These are phyloP conservation scores for Smallanthus sonchifolius DNA, from an alignment of 129 eudicot species.

Conservation along the genomic window DNA sequence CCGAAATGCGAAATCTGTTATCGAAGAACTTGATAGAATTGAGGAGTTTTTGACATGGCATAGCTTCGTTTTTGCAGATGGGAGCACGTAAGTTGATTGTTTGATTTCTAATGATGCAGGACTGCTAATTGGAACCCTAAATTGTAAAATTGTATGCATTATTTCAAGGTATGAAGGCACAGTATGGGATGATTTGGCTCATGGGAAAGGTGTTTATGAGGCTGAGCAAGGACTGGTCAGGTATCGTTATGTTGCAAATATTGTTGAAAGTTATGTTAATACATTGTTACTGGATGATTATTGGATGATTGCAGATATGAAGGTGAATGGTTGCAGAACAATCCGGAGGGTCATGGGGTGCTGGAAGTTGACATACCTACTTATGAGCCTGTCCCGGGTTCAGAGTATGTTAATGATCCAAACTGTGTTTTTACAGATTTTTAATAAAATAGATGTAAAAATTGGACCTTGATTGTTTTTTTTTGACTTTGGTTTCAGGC, in stretches of 20 bases:
- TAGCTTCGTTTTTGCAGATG: constrained; percentile 80
- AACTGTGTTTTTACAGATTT: constrained; percentile 7
- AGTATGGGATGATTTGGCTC: constrained; percentile 92
- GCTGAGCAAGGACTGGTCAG: constrained; percentile 85
- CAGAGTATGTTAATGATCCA: constrained; percentile 56
- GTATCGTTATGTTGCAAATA: constrained; percentile 32
- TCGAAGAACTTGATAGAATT: constrained; percentile 82
- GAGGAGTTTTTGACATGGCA: constrained; percentile 88
- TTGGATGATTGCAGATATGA: constrained; percentile 59
- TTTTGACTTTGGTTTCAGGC: constrained; percentile 39
- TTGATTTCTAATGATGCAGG: background rate
- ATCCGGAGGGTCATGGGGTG: constrained; percentile 94
- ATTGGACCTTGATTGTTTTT: background rate
- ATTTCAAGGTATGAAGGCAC: constrained; percentile 85
- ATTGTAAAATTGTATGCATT: background rate
- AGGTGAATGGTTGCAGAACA: constrained; percentile 94
- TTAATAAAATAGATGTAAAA: background rate
- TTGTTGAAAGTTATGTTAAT: background rate
- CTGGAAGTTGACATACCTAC: constrained; percentile 89
- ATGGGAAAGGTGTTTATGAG: constrained; percentile 89
- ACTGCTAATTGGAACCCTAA: background rate
- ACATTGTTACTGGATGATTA: background rate
- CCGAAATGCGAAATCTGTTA: constrained; percentile 41
- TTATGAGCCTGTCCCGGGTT: constrained; percentile 82
- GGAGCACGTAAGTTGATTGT: constrained; percentile 63